phyloP scores from a whole-genome alignment of 2,329 filamentous ascomycete genomes.

The Anthostomella pinea region DNA sequence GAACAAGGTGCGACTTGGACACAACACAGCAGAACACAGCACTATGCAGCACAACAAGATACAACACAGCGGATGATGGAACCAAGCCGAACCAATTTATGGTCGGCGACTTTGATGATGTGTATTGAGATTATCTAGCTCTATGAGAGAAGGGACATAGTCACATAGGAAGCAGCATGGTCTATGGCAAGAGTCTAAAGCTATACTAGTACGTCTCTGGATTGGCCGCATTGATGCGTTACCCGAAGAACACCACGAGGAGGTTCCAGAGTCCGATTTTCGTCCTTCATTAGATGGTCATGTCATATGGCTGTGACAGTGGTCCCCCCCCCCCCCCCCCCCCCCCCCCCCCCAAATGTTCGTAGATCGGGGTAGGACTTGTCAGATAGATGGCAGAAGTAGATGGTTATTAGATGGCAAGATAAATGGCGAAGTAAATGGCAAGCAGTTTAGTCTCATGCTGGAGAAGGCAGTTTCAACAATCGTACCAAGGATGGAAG shows the following conservation, averaged over 20 bases:
- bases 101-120: too few species aligned
- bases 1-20: too few species aligned
- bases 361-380: neutral
- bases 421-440: slow-evolving; percentile 1
- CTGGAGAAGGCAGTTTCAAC: neutral
- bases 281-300: slow-evolving; percentile 3
- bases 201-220: slow-evolving; percentile 2
- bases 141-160: too few species aligned
- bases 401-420: slow-evolving; percentile 1
- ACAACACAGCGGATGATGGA: too few species aligned
- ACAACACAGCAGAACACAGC: too few species aligned
- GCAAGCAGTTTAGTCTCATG: neutral
- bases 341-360: too few species aligned
- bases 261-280: slow-evolving; percentile 8
- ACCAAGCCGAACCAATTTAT: too few species aligned
- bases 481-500: neutral
- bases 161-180: too few species aligned
- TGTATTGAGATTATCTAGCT: too few species aligned
- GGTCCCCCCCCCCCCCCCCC: too few species aligned
- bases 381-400: neutral
- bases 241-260: slow-evolving; percentile 3
- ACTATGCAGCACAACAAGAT: too few species aligned
- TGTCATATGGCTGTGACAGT: too few species aligned
- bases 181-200: neutral
- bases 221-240: slow-evolving; percentile 1